These are phyloP conservation scores for Candida sanyiensis DNA, from an alignment of 805 yeast genomes.

Conservation along the genomic window DNA sequence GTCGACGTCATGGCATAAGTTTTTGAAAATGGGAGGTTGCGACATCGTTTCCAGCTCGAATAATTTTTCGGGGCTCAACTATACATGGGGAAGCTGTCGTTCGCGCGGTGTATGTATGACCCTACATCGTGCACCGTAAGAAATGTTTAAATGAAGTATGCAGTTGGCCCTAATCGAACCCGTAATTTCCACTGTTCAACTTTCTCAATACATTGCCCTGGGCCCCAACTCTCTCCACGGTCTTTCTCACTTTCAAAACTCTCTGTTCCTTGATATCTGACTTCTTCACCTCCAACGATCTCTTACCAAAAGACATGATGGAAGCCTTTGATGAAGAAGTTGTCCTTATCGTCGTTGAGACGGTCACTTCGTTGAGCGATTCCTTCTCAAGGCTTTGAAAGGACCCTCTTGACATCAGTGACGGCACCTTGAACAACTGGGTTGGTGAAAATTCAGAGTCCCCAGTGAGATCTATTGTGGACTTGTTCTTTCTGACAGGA, in stretches of 20 bases:
- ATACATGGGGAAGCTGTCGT: too few relatives aligned
- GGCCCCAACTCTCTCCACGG: slow-evolving; percentile 4
- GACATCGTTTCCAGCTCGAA: too few relatives aligned
- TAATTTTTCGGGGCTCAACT: too few relatives aligned
- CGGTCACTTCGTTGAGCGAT: slow-evolving; percentile 41
- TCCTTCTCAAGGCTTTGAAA: slow-evolving; percentile 29
- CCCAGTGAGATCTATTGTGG: slow-evolving; percentile 16
- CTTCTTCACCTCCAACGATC: slow-evolving; percentile 12
- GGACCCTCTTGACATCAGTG: slow-evolving; percentile 37
- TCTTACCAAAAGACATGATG: slow-evolving; percentile 46
- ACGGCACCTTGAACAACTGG: slow-evolving; percentile 30
- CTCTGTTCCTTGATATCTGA: slow-evolving; percentile 16
- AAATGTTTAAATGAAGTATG: too few relatives aligned
- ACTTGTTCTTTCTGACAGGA: slow-evolving; percentile 15
- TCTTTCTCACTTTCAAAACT: slow-evolving; percentile 23
- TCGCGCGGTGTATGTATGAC: too few relatives aligned
- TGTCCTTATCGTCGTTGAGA: slow-evolving; percentile 47
- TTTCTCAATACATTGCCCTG: slow-evolving; percentile 8
- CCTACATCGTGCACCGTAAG: too few relatives aligned
- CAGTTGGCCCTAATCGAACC: slow-evolving; percentile 5
- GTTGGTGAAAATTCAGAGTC: slow-evolving; percentile 20
- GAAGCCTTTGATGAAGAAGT: slow-evolving; percentile 54
- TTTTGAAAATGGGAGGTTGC: too few relatives aligned
- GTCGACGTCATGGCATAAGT: too few relatives aligned
- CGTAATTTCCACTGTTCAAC: slow-evolving; percentile 4